A percentile compares a stretch with the other conserved stretches of the same genome.
These are phyloP conservation scores for Nannochloropsis oceanica DNA, from an alignment of 108 stramenopile species.

Conservation along the genomic window DNA sequence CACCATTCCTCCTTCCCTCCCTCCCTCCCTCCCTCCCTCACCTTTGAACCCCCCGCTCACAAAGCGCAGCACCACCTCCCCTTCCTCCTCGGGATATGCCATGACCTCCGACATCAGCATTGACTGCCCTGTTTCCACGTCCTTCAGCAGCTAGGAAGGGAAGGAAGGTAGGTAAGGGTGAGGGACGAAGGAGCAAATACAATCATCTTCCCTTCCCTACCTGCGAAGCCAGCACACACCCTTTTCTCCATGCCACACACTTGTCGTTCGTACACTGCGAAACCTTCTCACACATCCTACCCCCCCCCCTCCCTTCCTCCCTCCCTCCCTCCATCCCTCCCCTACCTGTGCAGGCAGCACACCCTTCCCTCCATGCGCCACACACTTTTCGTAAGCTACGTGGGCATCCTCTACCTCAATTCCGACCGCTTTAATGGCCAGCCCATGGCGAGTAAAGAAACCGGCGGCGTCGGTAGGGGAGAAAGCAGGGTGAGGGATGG, in stretches of 20 bases:
- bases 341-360: slow-evolving; percentile 14
- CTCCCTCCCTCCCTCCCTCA: neutral
- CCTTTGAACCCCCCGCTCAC: neutral
- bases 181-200: too few relatives aligned
- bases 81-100: slow-evolving; percentile 1
- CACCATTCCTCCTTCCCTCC: neutral
- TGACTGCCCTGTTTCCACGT: neutral
- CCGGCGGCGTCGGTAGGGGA: slow-evolving; percentile 5
- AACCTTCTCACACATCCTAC: neutral
- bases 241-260: neutral
- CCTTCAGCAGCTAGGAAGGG: neutral
- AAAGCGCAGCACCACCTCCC: slow-evolving; percentile 38
- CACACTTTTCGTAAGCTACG: slow-evolving; percentile 26
- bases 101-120: slow-evolving; percentile 31
- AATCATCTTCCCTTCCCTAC: too few relatives aligned
- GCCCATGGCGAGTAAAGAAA: slow-evolving; percentile 29
- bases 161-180: neutral
- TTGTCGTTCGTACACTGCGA: neutral
- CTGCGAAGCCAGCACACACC: too few relatives aligned
- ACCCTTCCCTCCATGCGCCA: slow-evolving; percentile 13
- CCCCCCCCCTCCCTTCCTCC: neutral
- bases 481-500: slow-evolving; percentile 31
- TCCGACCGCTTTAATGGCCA: slow-evolving; percentile 27
- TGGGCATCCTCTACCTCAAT: slow-evolving; percentile 33
- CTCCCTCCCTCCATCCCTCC: neutral